Percentiles rank a stretch among this genome's conserved stretches.
phyloP scores from a whole-genome alignment of 371 early-diverging fungal species.

The Actinomucor elegans region DNA sequence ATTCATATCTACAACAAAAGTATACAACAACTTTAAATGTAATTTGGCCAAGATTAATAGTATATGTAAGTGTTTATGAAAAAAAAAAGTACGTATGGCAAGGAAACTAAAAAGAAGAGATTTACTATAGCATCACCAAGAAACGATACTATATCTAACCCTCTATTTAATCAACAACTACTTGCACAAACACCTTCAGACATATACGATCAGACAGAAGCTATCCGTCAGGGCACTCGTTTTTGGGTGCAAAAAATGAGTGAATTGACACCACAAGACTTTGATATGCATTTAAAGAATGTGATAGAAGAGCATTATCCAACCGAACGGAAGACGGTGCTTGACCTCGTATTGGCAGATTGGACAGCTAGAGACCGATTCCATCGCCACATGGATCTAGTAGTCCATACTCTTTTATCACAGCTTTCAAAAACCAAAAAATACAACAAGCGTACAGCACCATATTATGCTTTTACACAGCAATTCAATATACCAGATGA shows the following conservation, averaged over 20 bases:
- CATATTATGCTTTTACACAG: constrained; percentile 40
- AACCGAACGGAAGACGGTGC: constrained; percentile 25
- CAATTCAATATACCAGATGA: constrained; percentile 23
- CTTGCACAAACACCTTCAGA: constrained; percentile 15
- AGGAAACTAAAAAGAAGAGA: too few species aligned
- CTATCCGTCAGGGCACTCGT: constrained; percentile 10
- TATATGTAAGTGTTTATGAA: too few species aligned
- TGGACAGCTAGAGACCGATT: constrained; percentile 36
- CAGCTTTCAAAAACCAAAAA: constrained; percentile 8
- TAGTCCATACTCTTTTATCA: constrained; percentile 19
- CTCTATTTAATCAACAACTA: constrained; percentile 1
- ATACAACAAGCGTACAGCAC: constrained; percentile 31
- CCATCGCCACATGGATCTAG: constrained; percentile 14
- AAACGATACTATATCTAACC: too few species aligned
- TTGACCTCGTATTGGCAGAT: constrained; percentile 33
- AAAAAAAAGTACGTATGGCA: too few species aligned
- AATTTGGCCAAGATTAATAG: too few species aligned
- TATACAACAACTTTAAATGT: too few species aligned
- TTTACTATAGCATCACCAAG: too few species aligned
- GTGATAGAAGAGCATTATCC: constrained; percentile 30
- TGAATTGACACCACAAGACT: constrained; percentile 12
- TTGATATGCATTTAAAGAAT: constrained; percentile 23
- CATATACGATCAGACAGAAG: constrained; percentile 9
- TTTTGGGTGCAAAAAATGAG: constrained; percentile 25
- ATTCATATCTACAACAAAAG: not conserved